phyloP scores from a whole-genome alignment of 495 filamentous ascomycete species.

The Amphirosellinia nigrospora region DNA sequence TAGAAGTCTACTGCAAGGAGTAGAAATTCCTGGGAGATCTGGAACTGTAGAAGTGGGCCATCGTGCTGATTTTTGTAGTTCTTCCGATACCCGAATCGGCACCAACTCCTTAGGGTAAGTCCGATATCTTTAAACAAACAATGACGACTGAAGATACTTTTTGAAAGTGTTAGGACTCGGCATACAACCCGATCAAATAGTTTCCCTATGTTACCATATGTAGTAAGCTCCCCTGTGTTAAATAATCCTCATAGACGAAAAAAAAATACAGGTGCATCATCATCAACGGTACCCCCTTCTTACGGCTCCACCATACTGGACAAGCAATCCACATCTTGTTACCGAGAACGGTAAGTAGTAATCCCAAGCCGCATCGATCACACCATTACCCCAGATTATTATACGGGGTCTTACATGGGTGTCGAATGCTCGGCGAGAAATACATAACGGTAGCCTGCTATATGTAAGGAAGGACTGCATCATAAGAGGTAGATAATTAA shows the following conservation, averaged over 20 bases:
- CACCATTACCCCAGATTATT: not conserved
- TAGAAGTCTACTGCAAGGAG: not conserved
- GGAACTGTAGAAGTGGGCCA: not conserved
- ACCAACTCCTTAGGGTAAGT: slow-evolving; percentile 6
- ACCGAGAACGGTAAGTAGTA: too few relatives aligned
- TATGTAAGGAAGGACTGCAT: too few relatives aligned
- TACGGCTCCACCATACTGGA: not conserved
- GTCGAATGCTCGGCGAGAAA: too few relatives aligned
- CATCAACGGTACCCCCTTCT: not conserved
- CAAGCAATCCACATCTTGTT: not conserved
- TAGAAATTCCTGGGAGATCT: not conserved
- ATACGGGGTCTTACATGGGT: too few relatives aligned
- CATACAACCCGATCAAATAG: not conserved
- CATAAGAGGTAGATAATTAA: too few relatives aligned
- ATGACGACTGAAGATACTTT: too few relatives aligned
- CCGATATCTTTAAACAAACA: slow-evolving; percentile 18
- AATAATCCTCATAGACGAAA: not conserved
- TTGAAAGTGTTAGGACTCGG: not conserved
- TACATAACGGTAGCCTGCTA: too few relatives aligned
- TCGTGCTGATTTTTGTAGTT: not conserved
- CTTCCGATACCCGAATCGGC: not conserved
- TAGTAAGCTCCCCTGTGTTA: not conserved
- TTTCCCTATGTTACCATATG: not conserved
- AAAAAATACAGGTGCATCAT: not conserved
- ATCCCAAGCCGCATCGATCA: not conserved